Conservation (phyloP, 208 protist genomes). For the Naegleria lovaniensis region DNA sequence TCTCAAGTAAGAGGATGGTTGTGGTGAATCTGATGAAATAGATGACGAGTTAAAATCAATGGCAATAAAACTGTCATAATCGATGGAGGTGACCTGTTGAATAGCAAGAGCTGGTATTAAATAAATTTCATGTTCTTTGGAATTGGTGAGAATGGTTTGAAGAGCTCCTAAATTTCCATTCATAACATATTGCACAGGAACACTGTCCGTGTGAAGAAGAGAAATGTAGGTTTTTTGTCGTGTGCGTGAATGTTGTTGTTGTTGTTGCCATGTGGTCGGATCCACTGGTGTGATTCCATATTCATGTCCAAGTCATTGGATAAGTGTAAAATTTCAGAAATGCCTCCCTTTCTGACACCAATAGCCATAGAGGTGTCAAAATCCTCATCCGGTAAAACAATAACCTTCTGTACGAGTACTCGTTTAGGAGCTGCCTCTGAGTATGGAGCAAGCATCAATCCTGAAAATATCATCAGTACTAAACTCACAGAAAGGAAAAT, state of each 20-base stretch:
- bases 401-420: not conserved
- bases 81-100: not conserved
- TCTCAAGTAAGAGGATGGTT: not conserved
- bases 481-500: not conserved
- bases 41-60: not conserved
- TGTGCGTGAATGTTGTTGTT: not conserved
- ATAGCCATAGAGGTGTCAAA: not conserved
- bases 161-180: not conserved
- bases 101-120: not conserved
- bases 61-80: not conserved
- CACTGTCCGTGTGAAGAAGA: not conserved
- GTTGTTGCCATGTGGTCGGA: not conserved
- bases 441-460: not conserved
- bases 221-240: not conserved
- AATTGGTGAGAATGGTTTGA: not conserved
- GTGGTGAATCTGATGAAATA: not conserved
- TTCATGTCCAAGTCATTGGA: not conserved
- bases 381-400: not conserved
- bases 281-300: not conserved
- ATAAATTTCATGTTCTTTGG: not conserved
- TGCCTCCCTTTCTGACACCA: not conserved
- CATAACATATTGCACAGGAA: not conserved
- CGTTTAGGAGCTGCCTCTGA: not conserved
- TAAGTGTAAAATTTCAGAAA: not conserved
- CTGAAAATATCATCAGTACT: not conserved